Evolutionary conservation across 2,329 filamentous ascomycete genomes (phyloP), one percentile per base, ranked within the genome.

Genomic region (Arthrobotrys megalospora): DNA sequence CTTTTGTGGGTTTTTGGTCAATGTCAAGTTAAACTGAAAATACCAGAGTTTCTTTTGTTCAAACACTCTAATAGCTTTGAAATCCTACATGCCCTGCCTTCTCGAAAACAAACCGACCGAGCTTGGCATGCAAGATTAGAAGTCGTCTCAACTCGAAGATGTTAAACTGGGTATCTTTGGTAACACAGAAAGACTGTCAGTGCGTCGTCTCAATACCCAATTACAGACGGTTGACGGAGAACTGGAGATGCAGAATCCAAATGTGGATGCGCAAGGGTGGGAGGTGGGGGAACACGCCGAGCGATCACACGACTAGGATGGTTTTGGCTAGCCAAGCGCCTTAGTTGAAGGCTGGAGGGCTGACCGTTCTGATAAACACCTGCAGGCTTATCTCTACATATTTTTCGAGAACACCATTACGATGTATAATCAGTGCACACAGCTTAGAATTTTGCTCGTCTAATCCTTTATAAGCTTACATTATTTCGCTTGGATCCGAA

Each of bases 81-180:
- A 28, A 16, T 16, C n/a, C n/a, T 55, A 28, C 14, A 36, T 28
- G 16, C 48, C 24, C 21, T 55, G 48, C 34, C 52, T 52, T 71
- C 43, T 67, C 41, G 52, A 73, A 52, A 47, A 68, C 45, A 52
- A 52, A 53, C 38, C 58, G 70, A 48, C 63, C 36, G 43, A 67
- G n/a, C 70, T 75, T 67, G 63, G 70, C 70, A 48, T 75, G 70
- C 70, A 75, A 48, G 50, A 50, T 68, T 43, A 41, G 14, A 66
- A 14, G 28, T 47, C 43, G 43, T 48, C 45, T 11, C 52, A 52
- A 21, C 32, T 19, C 28, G 16, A 55, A 12, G 14, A 52, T 38
- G 16, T 28, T 45, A 34, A 66, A 19, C 24, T 12, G 41, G 48
- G 66, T 69, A 62, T 12, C 14, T 53, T 10, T 50, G 38, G 69